Base-by-base conservation (phyloP, 2,329 filamentous ascomycete genomes). In the Colletotrichum destructivum region DNA sequence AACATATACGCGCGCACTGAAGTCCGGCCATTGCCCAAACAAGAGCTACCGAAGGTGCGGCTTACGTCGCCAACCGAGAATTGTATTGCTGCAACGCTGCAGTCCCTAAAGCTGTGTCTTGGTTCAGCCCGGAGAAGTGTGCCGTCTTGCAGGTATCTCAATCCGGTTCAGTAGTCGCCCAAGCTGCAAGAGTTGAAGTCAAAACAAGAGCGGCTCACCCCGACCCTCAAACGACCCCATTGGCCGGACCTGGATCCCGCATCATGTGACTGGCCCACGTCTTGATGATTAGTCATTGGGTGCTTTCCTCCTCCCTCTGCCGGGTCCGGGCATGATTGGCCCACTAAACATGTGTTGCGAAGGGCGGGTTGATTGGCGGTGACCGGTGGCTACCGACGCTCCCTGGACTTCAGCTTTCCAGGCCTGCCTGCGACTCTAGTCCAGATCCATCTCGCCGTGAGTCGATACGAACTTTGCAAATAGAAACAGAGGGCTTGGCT, bases 201-300 rank as follows among this genome's bases (percentile, higher is more conserved):
- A 51, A 72, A 69, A 69, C 69, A 72, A 71, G 69, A 49, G 26
- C 31, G 42, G 54, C 51, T 46, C 40, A n/a, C 56, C 26, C 26
- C 23, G 15, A 44, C 8, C n/a, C 46, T 21, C 21, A 23, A 15
- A 52, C 23, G 44, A 23, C 11, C 35, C 35, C 35, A 11, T 31
- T 15, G 31, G 21, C 44, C 35, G 15, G 40, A 15, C 1, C 47
- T 21, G 5, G 35, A 38, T 44, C n/a, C 40, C 23, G 13, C 6
- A 56, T 56, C 55, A 61, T 46, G 62, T 66, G 55, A 67, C 55
- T 40, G 2, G 35, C 8, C 35, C 35, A 38, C 6, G 16, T 1
- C 13, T 8, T 2, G 4, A 2, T 26, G 13, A 44, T 44, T 63
- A 11, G 49, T 44, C 49, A 44, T 54, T 11, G 5, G 7, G 11